Evolutionary conservation across 352 stramenopile genomes (phyloP).

Genomic region (Phytophthora europaea): DNA sequence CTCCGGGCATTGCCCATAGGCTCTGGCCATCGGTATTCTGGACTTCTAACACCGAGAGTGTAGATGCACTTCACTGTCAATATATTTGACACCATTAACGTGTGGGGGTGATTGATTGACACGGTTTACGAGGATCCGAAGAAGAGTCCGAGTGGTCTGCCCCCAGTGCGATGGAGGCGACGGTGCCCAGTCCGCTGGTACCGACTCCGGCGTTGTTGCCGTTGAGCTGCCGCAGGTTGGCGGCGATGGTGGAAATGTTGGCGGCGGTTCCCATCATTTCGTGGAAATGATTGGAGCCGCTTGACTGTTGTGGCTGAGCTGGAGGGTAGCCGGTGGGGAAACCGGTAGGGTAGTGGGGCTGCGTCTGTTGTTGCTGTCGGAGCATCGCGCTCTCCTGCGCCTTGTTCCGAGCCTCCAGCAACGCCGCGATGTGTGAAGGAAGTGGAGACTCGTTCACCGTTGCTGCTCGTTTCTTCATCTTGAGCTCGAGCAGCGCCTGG

Average conservation of each 20-base stretch:
- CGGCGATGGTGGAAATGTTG: slow-evolving; percentile 24
- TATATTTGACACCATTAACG: not conserved
- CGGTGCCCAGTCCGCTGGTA: slow-evolving; percentile 18
- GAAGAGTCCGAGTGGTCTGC: slow-evolving; percentile 12
- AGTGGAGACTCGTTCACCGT: slow-evolving; percentile 13
- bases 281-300: slow-evolving; percentile 21
- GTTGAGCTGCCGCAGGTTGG: slow-evolving; percentile 31
- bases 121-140: slow-evolving; percentile 13
- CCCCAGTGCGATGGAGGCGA: slow-evolving; percentile 16
- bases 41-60: not conserved
- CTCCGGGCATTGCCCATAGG: too few species aligned
- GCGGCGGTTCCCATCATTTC: slow-evolving; percentile 26
- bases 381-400: slow-evolving; percentile 18
- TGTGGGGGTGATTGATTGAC: not conserved
- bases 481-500: slow-evolving; percentile 20
- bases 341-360: slow-evolving; percentile 1
- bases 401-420: slow-evolving; percentile 21
- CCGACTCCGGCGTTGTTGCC: slow-evolving; percentile 7
- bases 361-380: slow-evolving; percentile 15
- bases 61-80: not conserved
- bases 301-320: slow-evolving; percentile 6
- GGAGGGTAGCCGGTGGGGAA: slow-evolving; percentile 3
- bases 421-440: slow-evolving; percentile 17
- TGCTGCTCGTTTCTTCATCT: slow-evolving; percentile 18
- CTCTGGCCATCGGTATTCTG: too few species aligned